These are phyloP conservation scores for Epichloe bromicola DNA, from an alignment of 2,329 filamentous ascomycete genomes.

Conservation along the genomic window DNA sequence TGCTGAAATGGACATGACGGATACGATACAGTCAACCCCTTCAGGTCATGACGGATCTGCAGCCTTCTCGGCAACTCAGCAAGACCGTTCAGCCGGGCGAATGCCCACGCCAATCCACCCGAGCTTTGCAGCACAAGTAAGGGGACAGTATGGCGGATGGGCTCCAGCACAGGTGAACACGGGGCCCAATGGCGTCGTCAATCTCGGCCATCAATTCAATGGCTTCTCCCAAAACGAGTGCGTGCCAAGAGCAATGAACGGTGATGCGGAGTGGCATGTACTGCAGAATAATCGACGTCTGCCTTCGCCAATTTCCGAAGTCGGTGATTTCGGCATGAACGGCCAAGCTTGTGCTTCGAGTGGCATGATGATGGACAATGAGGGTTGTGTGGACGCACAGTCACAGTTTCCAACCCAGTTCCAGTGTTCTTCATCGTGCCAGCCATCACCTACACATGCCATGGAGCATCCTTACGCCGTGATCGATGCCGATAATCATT, in stretches of 20 bases:
- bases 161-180: slow-evolving; percentile 20
- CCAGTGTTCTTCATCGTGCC: slow-evolving; percentile 9
- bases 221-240: slow-evolving; percentile 28
- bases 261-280: slow-evolving; percentile 35
- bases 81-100: slow-evolving; percentile 24
- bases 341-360: slow-evolving; percentile 20
- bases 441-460: slow-evolving; percentile 19
- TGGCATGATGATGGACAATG: slow-evolving; percentile 18
- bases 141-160: slow-evolving; percentile 36
- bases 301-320: slow-evolving; percentile 48
- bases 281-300: slow-evolving; percentile 40
- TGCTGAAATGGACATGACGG: slow-evolving; percentile 39
- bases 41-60: slow-evolving; percentile 10
- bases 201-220: slow-evolving; percentile 27
- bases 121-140: slow-evolving; percentile 41
- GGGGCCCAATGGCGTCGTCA: slow-evolving; percentile 22
- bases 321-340: slow-evolving; percentile 31
- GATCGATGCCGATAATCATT: slow-evolving; percentile 23
- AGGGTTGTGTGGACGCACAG: not conserved
- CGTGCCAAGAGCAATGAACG: slow-evolving; percentile 35
- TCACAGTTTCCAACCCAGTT: slow-evolving; percentile 6
- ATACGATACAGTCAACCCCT: slow-evolving; percentile 13
- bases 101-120: slow-evolving; percentile 49
- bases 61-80: not conserved
- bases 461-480: slow-evolving; percentile 27